These are phyloP conservation scores for Tulasnella calospora DNA, from an alignment of 768 basidiomycete genomes.

Conservation along the genomic window DNA sequence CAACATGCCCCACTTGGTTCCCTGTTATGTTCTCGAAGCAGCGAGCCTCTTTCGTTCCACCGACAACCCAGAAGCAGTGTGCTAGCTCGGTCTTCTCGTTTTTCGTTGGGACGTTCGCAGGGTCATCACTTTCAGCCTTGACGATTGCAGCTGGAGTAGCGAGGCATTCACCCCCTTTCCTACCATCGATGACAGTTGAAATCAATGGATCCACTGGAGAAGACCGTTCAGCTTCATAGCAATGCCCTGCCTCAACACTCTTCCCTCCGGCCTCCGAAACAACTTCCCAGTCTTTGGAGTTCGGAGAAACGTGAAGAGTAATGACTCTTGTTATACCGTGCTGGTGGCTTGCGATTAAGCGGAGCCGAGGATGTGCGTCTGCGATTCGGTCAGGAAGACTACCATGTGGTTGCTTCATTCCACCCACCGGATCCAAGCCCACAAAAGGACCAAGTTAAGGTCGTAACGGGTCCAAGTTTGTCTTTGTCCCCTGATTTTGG, in stretches of 20 bases:
- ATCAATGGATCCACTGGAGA: not conserved
- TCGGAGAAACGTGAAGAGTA: constrained; percentile 46
- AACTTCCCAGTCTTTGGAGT: constrained; percentile 33
- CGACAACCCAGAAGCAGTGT: constrained; percentile 48
- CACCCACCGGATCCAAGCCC: constrained; percentile 50
- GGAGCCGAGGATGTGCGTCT: constrained; percentile 44
- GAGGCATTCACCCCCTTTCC: constrained; percentile 42
- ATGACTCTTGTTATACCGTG: constrained; percentile 60
- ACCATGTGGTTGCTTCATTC: not conserved
- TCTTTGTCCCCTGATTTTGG: constrained; percentile 43
- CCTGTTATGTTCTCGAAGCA: constrained; percentile 57
- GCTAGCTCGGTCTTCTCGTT: constrained; percentile 32
- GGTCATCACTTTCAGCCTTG: constrained; percentile 44
- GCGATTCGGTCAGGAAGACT: constrained; percentile 37
- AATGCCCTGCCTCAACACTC: not conserved
- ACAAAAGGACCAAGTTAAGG: constrained; percentile 64
- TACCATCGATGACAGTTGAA: constrained; percentile 51
- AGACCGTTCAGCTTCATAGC: not conserved
- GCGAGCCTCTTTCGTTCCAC: constrained; percentile 56
- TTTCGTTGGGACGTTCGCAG: constrained; percentile 38
- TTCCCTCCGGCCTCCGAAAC: not conserved
- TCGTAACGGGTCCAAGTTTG: constrained; percentile 45
- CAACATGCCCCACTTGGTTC: constrained; percentile 58
- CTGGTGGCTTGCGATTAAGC: constrained; percentile 56
- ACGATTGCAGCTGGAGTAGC: constrained; percentile 36